phyloP scores from a whole-genome alignment of 306 rosid genomes.

The Quercus wislizeni region DNA sequence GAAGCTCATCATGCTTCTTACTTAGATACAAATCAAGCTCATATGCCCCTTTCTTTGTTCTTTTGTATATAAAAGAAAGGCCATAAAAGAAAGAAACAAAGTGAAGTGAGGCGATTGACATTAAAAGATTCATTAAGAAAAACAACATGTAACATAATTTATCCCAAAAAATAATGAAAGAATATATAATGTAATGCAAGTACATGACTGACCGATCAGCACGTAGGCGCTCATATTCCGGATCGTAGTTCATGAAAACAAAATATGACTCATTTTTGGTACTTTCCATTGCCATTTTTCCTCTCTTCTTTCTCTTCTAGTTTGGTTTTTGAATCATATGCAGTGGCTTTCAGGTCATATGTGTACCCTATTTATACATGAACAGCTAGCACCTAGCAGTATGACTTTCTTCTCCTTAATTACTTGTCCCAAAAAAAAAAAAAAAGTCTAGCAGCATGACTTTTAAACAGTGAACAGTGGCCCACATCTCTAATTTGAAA shows the following conservation, averaged over 20 bases:
- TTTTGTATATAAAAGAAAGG: background rate
- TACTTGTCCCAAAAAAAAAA: no score
- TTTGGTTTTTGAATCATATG: background rate
- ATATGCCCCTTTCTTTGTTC: slow-evolving; percentile 47
- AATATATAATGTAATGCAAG: background rate
- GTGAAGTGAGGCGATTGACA: background rate
- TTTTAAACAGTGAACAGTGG: background rate
- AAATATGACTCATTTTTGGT: slow-evolving; percentile 55
- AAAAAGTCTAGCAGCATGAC: background rate
- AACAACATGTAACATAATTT: background rate
- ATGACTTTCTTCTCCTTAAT: no score
- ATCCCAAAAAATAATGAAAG: background rate
- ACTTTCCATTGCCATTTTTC: slow-evolving; percentile 41
- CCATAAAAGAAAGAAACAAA: background rate
- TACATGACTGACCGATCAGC: slow-evolving; percentile 53
- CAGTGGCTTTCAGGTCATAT: slow-evolving; percentile 11
- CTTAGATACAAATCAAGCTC: slow-evolving; percentile 76
- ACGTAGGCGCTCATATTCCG: slow-evolving; percentile 69
- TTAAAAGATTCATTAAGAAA: background rate
- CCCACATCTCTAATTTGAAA: background rate
- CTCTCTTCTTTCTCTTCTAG: slow-evolving; percentile 2
- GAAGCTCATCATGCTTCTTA: slow-evolving; percentile 72
- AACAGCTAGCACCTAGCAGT: background rate
- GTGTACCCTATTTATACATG: slow-evolving; percentile 28
- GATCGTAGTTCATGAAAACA: slow-evolving; percentile 90